phyloP scores from a whole-genome alignment of 345 rosid genomes.

The Turritis glabra region DNA sequence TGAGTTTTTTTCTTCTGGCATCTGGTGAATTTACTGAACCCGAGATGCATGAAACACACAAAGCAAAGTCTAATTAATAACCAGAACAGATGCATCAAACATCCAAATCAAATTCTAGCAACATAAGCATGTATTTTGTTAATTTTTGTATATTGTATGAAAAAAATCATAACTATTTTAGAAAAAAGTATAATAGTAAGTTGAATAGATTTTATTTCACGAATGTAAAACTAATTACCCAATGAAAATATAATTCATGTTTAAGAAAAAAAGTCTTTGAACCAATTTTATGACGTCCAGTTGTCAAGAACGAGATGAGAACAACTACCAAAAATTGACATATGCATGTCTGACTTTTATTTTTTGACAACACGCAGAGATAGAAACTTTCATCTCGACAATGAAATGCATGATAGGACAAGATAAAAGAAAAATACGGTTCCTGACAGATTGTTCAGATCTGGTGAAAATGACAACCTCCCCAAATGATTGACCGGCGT shows the following conservation, averaged over 20 bases:
- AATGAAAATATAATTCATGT: background rate
- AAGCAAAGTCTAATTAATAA: background rate
- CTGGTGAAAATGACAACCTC: no score
- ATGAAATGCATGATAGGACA: no score
- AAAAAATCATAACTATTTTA: background rate
- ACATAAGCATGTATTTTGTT: background rate
- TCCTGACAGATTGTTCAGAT: no score
- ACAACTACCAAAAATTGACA: conserved; percentile 25
- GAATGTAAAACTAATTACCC: background rate
- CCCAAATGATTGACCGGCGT: no score
- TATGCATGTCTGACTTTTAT: background rate
- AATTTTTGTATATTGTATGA: background rate
- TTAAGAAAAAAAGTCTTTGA: background rate
- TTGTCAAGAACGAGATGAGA: conserved; percentile 27
- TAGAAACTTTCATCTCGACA: no score
- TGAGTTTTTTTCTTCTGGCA: background rate
- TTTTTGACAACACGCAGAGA: conserved; percentile 11
- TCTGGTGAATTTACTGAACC: background rate
- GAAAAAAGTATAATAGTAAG: background rate
- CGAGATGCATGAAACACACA: background rate
- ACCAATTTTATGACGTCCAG: background rate
- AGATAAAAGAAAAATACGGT: no score
- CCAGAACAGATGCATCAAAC: background rate
- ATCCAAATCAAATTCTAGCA: background rate
- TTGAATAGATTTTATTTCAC: background rate